Percentiles rank a stretch among this genome's conserved stretches.
Evolutionary conservation across 495 filamentous ascomycete species (phyloP).

Genomic region (Massariosphaeria phaeospora): DNA sequence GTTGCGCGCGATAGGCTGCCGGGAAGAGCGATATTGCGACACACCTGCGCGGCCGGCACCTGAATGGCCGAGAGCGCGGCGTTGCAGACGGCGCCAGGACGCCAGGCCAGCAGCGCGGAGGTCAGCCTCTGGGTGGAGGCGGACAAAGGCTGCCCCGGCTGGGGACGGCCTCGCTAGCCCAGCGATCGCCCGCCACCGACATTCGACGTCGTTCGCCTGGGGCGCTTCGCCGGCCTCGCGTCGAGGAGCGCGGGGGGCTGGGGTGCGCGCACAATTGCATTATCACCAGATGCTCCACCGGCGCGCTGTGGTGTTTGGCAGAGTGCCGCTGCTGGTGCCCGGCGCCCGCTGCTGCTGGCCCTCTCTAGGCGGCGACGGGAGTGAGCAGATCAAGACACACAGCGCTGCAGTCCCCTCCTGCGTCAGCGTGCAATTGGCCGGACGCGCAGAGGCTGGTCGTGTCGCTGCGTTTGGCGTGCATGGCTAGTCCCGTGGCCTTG

Average conservation of each 20-base stretch:
- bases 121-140: no score
- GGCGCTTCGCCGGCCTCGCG: no score
- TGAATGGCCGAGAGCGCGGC: conserved; percentile 12
- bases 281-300: no score
- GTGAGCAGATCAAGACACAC: conserved; percentile 7
- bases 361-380: conserved; percentile 2
- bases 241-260: no score
- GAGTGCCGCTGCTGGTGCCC: no score
- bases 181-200: no score
- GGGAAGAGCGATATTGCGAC: conserved; percentile 14
- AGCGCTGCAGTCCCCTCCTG: background rate
- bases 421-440: conserved; percentile 10
- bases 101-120: conserved; percentile 6
- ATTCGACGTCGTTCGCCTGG: no score
- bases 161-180: no score
- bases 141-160: background rate
- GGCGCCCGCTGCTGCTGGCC: background rate
- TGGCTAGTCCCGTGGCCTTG: conserved; percentile 14
- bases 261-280: no score
- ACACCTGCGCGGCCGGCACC: background rate
- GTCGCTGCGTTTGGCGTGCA: conserved; percentile 9
- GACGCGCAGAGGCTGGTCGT: conserved; percentile 3
- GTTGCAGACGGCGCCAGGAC: background rate
- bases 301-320: no score
- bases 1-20: conserved; percentile 15